Conservation (phyloP, 345 rosid genomes). For the Alliaria petiolata region DNA sequence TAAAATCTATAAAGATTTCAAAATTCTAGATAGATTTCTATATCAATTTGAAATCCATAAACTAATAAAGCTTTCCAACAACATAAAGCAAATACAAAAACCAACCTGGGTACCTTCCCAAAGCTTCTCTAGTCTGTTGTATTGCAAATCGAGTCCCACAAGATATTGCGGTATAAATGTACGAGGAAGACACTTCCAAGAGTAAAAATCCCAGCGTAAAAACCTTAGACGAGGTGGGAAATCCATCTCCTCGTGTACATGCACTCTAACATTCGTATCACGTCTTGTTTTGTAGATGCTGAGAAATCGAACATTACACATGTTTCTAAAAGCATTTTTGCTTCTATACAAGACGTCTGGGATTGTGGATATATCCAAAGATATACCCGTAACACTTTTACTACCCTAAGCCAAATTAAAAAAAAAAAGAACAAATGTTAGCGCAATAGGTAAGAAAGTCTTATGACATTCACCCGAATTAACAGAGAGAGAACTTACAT, state of each 20-base stretch:
- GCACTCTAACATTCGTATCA: background rate
- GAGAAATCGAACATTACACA: slow-evolving; percentile 1
- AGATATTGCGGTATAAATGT: background rate
- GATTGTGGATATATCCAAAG: background rate
- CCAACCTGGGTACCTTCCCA: background rate
- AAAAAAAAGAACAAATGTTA: background rate
- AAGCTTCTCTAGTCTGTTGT: background rate
- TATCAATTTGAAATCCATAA: background rate
- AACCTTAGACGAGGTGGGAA: slow-evolving; percentile 4
- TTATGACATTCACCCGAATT: background rate
- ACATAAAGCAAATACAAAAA: background rate
- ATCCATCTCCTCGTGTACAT: background rate
- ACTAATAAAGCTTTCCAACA: no score
- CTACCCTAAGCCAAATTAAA: slow-evolving; percentile 9
- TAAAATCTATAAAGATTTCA: no score
- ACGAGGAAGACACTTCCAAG: slow-evolving; percentile 15
- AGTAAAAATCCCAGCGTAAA: slow-evolving; percentile 22
- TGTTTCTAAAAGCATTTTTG: background rate
- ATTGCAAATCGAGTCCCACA: background rate
- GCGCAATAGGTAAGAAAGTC: slow-evolving; percentile 15
- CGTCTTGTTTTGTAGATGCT: background rate
- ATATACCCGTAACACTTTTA: slow-evolving; percentile 16
- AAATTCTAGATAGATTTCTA: no score
- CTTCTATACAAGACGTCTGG: background rate
- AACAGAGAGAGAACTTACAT: background rate